phyloP scores from a whole-genome alignment of 1,284 basidiomycete genomes.

The Mycena citricolor region DNA sequence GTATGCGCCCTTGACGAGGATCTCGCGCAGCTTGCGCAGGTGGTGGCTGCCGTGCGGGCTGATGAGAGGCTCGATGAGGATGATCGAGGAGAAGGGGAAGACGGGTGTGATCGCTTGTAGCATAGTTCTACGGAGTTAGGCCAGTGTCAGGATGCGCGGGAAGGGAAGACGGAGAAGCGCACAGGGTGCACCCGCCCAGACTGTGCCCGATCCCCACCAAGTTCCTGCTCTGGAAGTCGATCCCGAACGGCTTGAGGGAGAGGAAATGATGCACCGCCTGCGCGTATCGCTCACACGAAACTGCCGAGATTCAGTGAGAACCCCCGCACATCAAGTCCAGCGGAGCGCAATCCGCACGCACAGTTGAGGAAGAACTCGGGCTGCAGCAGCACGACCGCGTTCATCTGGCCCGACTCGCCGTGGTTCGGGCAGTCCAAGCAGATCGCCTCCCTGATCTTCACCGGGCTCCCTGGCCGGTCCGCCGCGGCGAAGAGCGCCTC shows the following conservation, averaged over 20 bases:
- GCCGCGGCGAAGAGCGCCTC: slow-evolving; percentile 39
- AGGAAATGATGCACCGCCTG: slow-evolving; percentile 55
- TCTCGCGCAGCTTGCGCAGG: slow-evolving; percentile 38
- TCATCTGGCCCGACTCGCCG: slow-evolving; percentile 44
- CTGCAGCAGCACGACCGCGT: slow-evolving; percentile 38
- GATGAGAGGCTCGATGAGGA: slow-evolving; percentile 58
- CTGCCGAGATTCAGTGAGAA: slow-evolving; percentile 32
- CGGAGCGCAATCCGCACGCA: slow-evolving; percentile 29
- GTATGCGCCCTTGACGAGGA: slow-evolving; percentile 44
- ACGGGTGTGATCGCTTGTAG: slow-evolving; percentile 45
- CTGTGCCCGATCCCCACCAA: slow-evolving; percentile 64
- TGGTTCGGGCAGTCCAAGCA: slow-evolving; percentile 55
- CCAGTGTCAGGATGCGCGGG: slow-evolving; percentile 5
- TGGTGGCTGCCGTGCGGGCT: slow-evolving; percentile 45
- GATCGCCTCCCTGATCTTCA: slow-evolving; percentile 50
- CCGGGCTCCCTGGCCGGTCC: slow-evolving; percentile 21
- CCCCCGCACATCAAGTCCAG: slow-evolving; percentile 1
- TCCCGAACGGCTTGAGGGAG: slow-evolving; percentile 35
- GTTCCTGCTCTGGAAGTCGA: slow-evolving; percentile 47
- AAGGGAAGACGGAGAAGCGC: slow-evolving; percentile 2
- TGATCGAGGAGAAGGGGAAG: slow-evolving; percentile 44
- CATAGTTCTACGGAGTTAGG: slow-evolving; percentile 40
- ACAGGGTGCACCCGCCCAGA: slow-evolving; percentile 62
- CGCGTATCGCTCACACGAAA: slow-evolving; percentile 62
- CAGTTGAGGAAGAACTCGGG: slow-evolving; percentile 43